Percentiles rank a stretch among this genome's conserved stretches.
These are phyloP conservation scores for Spongospora subterranea DNA, from an alignment of 208 protist species.

Conservation along the genomic window DNA sequence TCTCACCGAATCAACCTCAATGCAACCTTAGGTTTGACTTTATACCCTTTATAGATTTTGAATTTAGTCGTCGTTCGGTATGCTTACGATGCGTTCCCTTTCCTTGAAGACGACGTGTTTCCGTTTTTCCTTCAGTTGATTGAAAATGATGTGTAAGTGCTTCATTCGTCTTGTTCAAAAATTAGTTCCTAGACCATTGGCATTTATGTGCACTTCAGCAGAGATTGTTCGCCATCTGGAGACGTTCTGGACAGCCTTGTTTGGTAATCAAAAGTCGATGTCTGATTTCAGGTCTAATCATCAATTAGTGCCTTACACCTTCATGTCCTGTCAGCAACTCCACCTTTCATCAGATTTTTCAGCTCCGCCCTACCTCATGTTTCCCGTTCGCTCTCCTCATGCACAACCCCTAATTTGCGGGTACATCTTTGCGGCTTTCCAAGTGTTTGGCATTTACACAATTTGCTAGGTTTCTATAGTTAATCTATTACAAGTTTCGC, in stretches of 20 bases:
- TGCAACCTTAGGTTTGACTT: background rate
- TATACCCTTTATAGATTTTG: background rate
- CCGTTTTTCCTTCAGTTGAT: slow-evolving; percentile 16
- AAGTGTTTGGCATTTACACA: no score
- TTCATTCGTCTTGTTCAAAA: background rate
- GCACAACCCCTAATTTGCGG: no score
- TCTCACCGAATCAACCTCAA: background rate
- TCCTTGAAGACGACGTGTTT: slow-evolving; percentile 52
- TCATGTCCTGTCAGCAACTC: background rate
- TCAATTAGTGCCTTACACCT: background rate
- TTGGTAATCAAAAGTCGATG: background rate
- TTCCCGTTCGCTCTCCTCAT: background rate
- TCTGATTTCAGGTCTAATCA: background rate
- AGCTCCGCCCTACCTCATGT: background rate
- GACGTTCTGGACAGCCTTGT: background rate
- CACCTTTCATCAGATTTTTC: background rate
- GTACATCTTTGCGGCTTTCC: no score
- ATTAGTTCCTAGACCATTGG: background rate
- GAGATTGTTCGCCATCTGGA: slow-evolving; percentile 5
- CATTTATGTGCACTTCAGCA: no score
- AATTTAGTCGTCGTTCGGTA: background rate
- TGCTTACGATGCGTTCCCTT: background rate
- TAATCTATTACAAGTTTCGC: background rate
- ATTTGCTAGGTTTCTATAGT: background rate
- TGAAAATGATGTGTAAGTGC: background rate